A percentile compares a stretch with the other conserved stretches of the same genome.
Evolutionary conservation across 139 green algal species (phyloP).

Genomic region (Nannochloris sp.): DNA sequence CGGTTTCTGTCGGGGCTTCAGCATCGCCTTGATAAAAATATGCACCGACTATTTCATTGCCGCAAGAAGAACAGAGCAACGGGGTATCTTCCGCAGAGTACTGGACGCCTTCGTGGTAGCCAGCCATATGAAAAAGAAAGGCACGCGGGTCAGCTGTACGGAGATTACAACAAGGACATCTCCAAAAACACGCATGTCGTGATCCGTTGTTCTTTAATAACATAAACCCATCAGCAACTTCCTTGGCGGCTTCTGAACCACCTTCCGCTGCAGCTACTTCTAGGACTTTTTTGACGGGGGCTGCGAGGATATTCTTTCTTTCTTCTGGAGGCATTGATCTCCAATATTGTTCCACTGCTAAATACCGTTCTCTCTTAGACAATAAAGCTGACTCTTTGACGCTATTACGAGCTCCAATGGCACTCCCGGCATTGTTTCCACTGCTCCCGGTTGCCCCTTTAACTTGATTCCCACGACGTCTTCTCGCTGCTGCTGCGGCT

Average conservation of each 20-base stretch:
- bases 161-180: constrained; percentile 26
- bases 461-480: background rate
- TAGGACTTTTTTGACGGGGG: constrained; percentile 6
- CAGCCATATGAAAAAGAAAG: constrained; percentile 18
- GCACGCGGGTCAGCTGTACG: background rate
- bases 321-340: background rate
- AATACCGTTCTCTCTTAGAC: constrained; percentile 17
- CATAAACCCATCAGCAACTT: constrained; percentile 6
- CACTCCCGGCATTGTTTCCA: background rate
- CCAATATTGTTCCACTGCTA: constrained; percentile 20
- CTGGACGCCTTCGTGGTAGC: constrained; percentile 28
- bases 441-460: background rate
- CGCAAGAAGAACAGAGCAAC: constrained; percentile 20
- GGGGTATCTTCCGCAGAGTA: constrained; percentile 5
- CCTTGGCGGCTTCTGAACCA: constrained; percentile 3
- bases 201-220: constrained; percentile 16
- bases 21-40: constrained; percentile 24
- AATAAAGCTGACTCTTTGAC: background rate
- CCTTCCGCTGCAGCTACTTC: constrained; percentile 15
- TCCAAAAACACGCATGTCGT: constrained; percentile 15
- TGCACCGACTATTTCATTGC: constrained; percentile 21
- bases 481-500: background rate
- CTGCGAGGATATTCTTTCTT: constrained; percentile 6
- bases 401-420: background rate
- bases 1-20: constrained; percentile 9